Base-by-base conservation (phyloP, 345 rosid species). In the Boechera retrofracta region DNA sequence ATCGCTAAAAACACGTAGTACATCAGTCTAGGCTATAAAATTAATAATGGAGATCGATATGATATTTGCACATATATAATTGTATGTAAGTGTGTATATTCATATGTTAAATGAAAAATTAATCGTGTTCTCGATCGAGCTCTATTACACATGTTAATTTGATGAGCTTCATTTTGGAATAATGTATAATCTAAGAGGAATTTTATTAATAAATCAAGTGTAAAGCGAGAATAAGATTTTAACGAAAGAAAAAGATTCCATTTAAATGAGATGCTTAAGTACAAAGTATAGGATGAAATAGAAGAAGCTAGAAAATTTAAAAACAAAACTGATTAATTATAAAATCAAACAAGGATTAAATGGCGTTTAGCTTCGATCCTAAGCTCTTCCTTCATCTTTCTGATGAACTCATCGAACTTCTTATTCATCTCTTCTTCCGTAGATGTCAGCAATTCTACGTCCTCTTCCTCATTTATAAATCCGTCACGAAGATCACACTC, bases 391-490 rank as follows among this genome's bases (percentile, higher is more conserved):
- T 87, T 92, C 92, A 80, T 92, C 81, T 84, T 94, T 62, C 90
- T 87, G 4, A 94, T 94, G 68, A 94, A 94, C 67, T 94, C 98
- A 13, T 94, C 98, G 47, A 92, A 90, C 64, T 83, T 94, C 82
- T 85, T 90, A 83, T 90, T 89, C 59, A 94, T 60, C 5, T 91
- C 97, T 47, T 88, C 96, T 35, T 84, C 84, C 45, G 83, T 88
- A 2, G 53, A 42, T 26, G 24, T 28, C 69, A 89, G 10, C 81
- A 56, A 51, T 38, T 68, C 87, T 61, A 77, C 79, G 47, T 56
- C 85, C 26, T 65, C 81, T 5, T 77, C 53, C 2, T 60, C 81
- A 28, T 6, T 38, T 36, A 60, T 2, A 36, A 29, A 35, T 5
- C 42, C 56, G 9, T 35, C 72, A 10, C 33, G 69, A 24, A 15